Evolutionary conservation across 768 basidiomycete species (phyloP), one percentile per base, ranked within the genome.

Genomic region (Erythrobasidium yunnanense): DNA sequence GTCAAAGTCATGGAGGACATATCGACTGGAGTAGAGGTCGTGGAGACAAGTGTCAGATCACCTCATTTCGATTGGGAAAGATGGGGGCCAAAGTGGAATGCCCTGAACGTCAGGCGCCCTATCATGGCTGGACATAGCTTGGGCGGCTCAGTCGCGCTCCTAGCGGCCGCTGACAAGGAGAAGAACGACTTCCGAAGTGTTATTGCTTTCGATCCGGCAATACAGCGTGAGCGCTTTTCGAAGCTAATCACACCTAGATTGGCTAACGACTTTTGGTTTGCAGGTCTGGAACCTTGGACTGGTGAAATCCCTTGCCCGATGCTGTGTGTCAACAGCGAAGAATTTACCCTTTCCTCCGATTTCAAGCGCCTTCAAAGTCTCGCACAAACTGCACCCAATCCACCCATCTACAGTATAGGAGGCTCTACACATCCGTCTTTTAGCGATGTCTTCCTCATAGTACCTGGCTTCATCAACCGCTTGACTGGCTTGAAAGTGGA

Each of bases 1-100:
- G 85, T 84, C 69, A 73, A 75, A n/a, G 78, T 82, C 0, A 84
- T 91, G 70, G 75, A 74, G 45, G 74, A 77, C n/a, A 75, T 89
- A n/a, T 76, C 85, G 38, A 38, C 1, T 35, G 78, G 77, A 71
- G 49, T 74, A 77, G 45, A 76, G 78, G 65, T 78, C 73, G 71
- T 50, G 27, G 45, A 63, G 32, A 30, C 68, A 74, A 69, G 81
- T 77, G 71, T 83, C 81, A 83, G 73, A 72, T 81, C 20, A 78
- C 80, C 71, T 13, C 22, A 46, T 29, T 55, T 42, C 23, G 62
- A 67, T 81, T 72, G 80, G 82, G 66, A 80, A 80, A 5, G 25
- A 22, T 30, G 49, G 51, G 68, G 62, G 71, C 58, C 46, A 54
- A 58, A 50, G 49, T 79, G 68, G 76, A 29, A 68, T 8, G 29